Conservation (phyloP, 2,329 filamentous ascomycete genomes). For the Nakataea oryzae region DNA sequence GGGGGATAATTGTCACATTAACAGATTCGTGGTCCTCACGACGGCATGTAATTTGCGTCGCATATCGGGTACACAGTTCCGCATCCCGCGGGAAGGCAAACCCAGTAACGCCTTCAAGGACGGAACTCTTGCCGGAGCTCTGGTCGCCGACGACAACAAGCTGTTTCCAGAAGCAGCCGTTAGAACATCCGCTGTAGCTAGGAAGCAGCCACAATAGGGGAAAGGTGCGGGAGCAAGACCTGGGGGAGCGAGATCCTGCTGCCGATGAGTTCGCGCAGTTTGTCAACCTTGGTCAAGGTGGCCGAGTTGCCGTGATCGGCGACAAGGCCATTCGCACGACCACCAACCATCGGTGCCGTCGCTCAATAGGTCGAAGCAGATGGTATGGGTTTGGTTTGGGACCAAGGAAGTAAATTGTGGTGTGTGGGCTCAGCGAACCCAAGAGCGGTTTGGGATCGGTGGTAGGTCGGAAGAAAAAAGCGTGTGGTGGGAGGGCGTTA, state of each 20-base stretch:
- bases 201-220: not conserved
- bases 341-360: not conserved
- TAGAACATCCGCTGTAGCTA: not conserved
- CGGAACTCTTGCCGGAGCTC: constrained; percentile 65
- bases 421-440: no score
- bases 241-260: constrained; percentile 14
- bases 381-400: no score
- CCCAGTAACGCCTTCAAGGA: constrained; percentile 45
- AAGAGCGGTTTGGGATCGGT: no score
- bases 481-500: no score
- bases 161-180: no score
- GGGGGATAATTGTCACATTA: constrained; percentile 16
- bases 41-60: constrained; percentile 16
- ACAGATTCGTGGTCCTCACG: constrained; percentile 16
- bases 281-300: constrained; percentile 15
- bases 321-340: not conserved
- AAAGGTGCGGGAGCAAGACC: constrained; percentile 7
- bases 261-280: constrained; percentile 15
- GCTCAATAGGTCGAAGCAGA: no score
- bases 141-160: constrained; percentile 67
- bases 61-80: constrained; percentile 15
- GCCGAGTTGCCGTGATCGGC: constrained; percentile 7
- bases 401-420: no score
- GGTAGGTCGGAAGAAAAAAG: no score
- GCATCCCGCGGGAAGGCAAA: constrained; percentile 15